phyloP scores from a whole-genome alignment of 2,329 filamentous ascomycete species.

The Colletotrichum eleusines region DNA sequence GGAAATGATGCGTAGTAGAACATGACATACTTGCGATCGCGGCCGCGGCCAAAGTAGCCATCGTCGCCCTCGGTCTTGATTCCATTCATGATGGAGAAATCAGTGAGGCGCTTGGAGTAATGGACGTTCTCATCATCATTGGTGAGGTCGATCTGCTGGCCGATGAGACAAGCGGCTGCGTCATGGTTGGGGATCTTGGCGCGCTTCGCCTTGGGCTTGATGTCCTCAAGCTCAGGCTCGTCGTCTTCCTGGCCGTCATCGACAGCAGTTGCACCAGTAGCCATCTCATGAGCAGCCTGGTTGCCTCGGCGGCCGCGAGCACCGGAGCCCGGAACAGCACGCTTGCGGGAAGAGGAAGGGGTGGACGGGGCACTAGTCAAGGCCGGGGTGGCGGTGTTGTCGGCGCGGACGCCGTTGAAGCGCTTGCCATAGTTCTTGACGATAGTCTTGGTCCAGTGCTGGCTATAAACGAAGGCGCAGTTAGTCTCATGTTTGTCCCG shows the following conservation, averaged over 20 bases:
- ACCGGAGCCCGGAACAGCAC: slow-evolving; percentile 13
- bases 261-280: not conserved
- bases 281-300: slow-evolving; percentile 31
- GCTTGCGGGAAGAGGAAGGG: slow-evolving; percentile 19
- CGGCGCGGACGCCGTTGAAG: slow-evolving; percentile 23
- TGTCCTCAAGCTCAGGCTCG: not conserved
- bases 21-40: slow-evolving; percentile 3
- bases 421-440: slow-evolving; percentile 52
- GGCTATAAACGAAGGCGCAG: slow-evolving; percentile 45
- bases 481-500: not conserved
- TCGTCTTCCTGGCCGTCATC: slow-evolving; percentile 26
- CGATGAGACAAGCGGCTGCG: slow-evolving; percentile 2
- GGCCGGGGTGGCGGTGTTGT: not conserved
- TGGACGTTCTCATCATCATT: slow-evolving; percentile 19
- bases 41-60: slow-evolving; percentile 10
- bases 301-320: not conserved
- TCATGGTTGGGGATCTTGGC: not conserved
- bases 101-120: slow-evolving; percentile 18
- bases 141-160: slow-evolving; percentile 31
- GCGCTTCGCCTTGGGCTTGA: slow-evolving; percentile 33
- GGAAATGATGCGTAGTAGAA: no score
- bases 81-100: slow-evolving; percentile 28
- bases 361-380: not conserved
- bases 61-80: slow-evolving; percentile 38
- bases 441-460: slow-evolving; percentile 56